Evolutionary conservation across 2,329 filamentous ascomycete genomes (phyloP), one percentile per base, ranked within the genome.

Genomic region (Chrysosporium queenslandicum): DNA sequence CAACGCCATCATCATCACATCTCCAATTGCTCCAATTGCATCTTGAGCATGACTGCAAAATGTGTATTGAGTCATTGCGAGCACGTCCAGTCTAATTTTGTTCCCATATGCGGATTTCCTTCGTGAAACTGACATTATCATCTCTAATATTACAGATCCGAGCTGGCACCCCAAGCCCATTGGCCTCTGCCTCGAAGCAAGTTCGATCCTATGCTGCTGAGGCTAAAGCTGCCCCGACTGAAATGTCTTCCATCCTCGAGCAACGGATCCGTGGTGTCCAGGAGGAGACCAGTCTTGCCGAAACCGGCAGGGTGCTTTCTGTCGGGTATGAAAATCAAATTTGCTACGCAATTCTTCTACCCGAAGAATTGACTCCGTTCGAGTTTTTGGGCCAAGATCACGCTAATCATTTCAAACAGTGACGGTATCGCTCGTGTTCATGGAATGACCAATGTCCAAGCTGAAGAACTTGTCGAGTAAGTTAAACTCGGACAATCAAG

Each of bases 361-460:
- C 32, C 16, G 21, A 23, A 36, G 43, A 14, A 40, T 41, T 9
- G 45, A 37, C 14, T 41, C 14, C 27, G 5, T 23, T 43, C 21
- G 32, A 18, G 14, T 45, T 37, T 29, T n/a, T n/a, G n/a, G n/a
- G n/a, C n/a, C 27, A 29, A 29, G 27, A 4, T 29, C 27, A 9
- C 4, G 27, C 9, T 29, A 29, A 5, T 5, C 27, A 29, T 46
- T 20, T 39, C 52, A 43, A 49, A 74, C 66, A 97, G 92, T 92
- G 92, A 98, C 80, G 92, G 92, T 94, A 98, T 98, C 72, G 92
- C 92, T 74, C 91, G 92, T 90, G 91, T 98, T 66, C 90, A 98
- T 77, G 92, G 92, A 73, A 90, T 98, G 88, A 87, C 83, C 86
- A 98, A 98, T 75, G 92, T 98, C 78, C 92, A 98, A 82, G 91